Base-by-base conservation (phyloP, 345 rosid species). In the Brassica rapa region DNA sequence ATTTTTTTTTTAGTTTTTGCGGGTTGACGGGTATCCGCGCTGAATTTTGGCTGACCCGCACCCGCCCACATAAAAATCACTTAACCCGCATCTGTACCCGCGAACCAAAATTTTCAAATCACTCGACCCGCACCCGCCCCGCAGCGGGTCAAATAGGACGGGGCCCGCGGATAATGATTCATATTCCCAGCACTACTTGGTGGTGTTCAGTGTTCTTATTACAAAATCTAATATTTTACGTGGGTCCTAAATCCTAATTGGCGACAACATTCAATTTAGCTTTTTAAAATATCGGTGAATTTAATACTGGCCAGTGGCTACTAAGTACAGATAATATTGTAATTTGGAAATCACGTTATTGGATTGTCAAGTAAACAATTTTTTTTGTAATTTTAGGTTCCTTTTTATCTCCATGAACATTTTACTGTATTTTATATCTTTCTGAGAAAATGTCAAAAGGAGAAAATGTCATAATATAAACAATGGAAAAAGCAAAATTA, bases 181-280 rank as follows among this genome's bases (percentile, higher is more conserved):
- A n/a, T n/a, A n/a, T n/a, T n/a, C n/a, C n/a, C n/a, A n/a, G n/a
- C n/a, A n/a, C n/a, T n/a, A 51, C 57, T 66, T n/a, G 77, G 46
- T 71, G 62, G 51, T 56, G 70, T 70, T 78, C 41, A 51, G 37
- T 56, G 70, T 70, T 78, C 41, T 35, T 19, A 78, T 71, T 66
- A 72, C 68, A 72, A 33, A 78, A 72, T 72, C 68, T 78, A 65
- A 19, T 35, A 56, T 57, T 30, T 39, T 37, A 41, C 11, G 61
- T 59, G 74, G 74, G 77, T 14, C 69, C 63, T 37, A 2, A 1
- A 73, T 14, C 69, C 63, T 37, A 2, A 1, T 21, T 16, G 30
- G 59, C 67, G 72, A 71, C 77, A 72, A 72, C 24, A 3, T 0
- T 66, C 72, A 71, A 71, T 46, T 57, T 72, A 71, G 35, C 62